A percentile compares a stretch with the other conserved stretches of the same genome.
These are phyloP conservation scores for Musa balbisiana DNA, from an alignment of 202 grass and related monocot genomes.

Conservation along the genomic window DNA sequence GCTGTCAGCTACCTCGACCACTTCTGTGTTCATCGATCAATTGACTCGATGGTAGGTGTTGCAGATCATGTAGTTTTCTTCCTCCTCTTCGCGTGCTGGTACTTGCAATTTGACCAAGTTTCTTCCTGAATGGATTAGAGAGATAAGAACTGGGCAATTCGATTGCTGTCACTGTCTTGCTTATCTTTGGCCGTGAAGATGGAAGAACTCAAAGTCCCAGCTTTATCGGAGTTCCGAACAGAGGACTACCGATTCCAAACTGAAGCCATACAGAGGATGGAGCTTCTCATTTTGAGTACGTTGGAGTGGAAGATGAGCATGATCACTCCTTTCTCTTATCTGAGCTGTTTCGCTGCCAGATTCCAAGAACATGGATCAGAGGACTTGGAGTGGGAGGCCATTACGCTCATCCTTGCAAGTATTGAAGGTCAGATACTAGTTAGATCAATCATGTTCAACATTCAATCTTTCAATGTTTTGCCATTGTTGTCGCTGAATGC, in stretches of 20 bases:
- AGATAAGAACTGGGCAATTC: slow-evolving; percentile 51
- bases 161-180: slow-evolving; percentile 66
- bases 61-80: not conserved
- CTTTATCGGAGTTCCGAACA: slow-evolving; percentile 41
- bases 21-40: slow-evolving; percentile 44
- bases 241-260: slow-evolving; percentile 35
- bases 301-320: slow-evolving; percentile 68
- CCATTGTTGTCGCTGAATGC: not conserved
- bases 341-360: not conserved
- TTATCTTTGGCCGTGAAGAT: slow-evolving; percentile 78
- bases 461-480: not conserved
- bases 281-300: slow-evolving; percentile 59
- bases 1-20: slow-evolving; percentile 78
- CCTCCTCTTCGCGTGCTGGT: not conserved
- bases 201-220: slow-evolving; percentile 51
- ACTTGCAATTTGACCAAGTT: slow-evolving; percentile 20
- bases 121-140: slow-evolving; percentile 26
- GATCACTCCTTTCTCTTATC: slow-evolving; percentile 55
- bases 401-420: slow-evolving; percentile 44
- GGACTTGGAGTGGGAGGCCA: slow-evolving; percentile 41
- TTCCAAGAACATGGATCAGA: slow-evolving; percentile 24
- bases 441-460: not conserved
- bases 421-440: slow-evolving; percentile 43
- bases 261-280: slow-evolving; percentile 56
- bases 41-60: slow-evolving; percentile 35